Evolutionary conservation across 1,139 yeast species (phyloP), one percentile per base, ranked within the genome.

Genomic region (Meyerozyma elateridarum): DNA sequence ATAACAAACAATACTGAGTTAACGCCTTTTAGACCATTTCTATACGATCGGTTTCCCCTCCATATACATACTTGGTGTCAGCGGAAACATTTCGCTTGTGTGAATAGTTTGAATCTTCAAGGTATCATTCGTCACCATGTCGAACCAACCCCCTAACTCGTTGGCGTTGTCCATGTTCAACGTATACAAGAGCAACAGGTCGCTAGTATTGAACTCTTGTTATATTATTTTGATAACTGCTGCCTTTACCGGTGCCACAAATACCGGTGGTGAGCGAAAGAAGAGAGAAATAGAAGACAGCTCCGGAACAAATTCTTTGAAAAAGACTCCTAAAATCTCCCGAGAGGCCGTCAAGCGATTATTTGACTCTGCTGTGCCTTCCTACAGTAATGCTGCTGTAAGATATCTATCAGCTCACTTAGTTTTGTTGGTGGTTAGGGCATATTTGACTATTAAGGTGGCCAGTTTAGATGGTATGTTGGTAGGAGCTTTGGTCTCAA

Each of bases 401-500:
- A 54, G 62, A 32, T 55, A 59, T 41, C 69, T 87, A 29, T 43
- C 59, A 0, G 48, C 76, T 0, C 95, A 89, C 54, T 56, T 88
- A 6, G 54, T 66, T 1, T 64, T 87, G 16, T 64, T 88, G 32
- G 73, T 85, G 3, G 46, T 73, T 4, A 70, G 95, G 43, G 93
- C 96, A 0, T 56, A 81, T 24, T 61, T 89, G 24, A 82, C 96
- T 2, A 69, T 89, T 32, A 79, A 80, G 48, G 93, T 88, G 15
- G 96, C 96, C 4, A 77, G 82, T 12, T 66, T 89, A 39, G 97
- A 89, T 55, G 96, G 97, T 46, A 68, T 70, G 48, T 64, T 89
- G 34, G 96, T 89, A 4, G 88, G 95, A 0, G 78, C 88, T 2
- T 67, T 89, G 41, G 87, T 89, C 20, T 73, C 82, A 26, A 87